Evolutionary conservation across 129 eudicot species (phyloP), one percentile per base, ranked within the genome.

Genomic region (Flaveria sonorensis): DNA sequence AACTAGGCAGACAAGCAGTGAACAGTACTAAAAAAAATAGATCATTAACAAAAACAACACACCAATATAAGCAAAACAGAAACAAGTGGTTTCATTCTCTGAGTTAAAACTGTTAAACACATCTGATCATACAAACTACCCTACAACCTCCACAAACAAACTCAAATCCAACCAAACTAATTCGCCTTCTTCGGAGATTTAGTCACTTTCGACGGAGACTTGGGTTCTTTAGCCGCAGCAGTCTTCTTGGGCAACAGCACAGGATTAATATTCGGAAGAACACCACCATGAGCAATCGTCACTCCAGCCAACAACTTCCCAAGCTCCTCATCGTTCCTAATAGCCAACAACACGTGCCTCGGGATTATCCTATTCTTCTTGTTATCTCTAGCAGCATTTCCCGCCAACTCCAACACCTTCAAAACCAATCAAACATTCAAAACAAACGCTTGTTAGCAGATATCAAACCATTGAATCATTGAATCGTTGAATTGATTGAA

Each of bases 341-440:
- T 51, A 1, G 84, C 84, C 30, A 80, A 56, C 15, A 73, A 56
- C 10, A 80, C 75, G 21, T 80, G 84, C 5, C 84, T 66, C 0
- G 84, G 84, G 21, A 65, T 80, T 0, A 80, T 80, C 47, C 84
- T 67, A 18, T 30, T 66, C 79, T 80, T 80, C 79, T 80, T 80
- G 46, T 80, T 80, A 28, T 80, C 84, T 21, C 84, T 66, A 0
- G 84, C 84, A 3, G 84, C 84, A 43, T 80, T 80, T n/a, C 84
- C 87, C 39, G 72, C 83, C 12, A 77, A 67, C 50, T 69, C 80
- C 19, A 83, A 19, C 36, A 82, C 78, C 78, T 78, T 5, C 15
- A 11, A 30, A 47, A 47, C 2, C n/a, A 30, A 30, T 15, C 18
- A 6, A 32, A 32, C 2, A 18, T 10, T 18, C 18, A 24, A 24